Percentiles rank a stretch among this genome's conserved stretches.
These are phyloP conservation scores for Porodaedalea pini DNA, from an alignment of 1,284 basidiomycete genomes.

Conservation along the genomic window DNA sequence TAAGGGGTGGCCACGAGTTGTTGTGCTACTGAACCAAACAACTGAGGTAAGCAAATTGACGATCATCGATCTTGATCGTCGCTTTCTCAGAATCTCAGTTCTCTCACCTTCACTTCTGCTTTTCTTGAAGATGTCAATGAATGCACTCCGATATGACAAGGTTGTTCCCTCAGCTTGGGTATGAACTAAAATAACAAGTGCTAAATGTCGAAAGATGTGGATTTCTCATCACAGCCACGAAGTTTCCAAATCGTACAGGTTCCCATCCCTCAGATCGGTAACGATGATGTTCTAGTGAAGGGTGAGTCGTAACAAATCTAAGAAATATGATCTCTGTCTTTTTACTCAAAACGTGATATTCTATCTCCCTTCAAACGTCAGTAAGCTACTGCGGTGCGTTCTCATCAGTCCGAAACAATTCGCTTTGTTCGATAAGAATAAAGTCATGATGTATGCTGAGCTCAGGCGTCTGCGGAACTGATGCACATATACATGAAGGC, in stretches of 20 bases:
- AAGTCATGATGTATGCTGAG: background rate
- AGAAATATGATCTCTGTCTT: background rate
- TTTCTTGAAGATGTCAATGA: constrained; percentile 6
- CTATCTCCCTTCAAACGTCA: no score
- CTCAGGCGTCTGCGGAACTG: constrained; percentile 51
- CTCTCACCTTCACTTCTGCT: background rate
- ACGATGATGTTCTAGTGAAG: constrained; percentile 54
- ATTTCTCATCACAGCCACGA: constrained; percentile 26
- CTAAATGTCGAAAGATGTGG: no score
- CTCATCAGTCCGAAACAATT: background rate
- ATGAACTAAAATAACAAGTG: background rate
- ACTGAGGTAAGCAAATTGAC: no score
- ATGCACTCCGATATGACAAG: constrained; percentile 14
- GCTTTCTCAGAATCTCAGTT: no score
- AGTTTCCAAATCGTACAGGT: constrained; percentile 35
- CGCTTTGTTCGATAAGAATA: background rate
- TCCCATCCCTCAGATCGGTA: constrained; percentile 44
- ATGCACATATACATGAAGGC: constrained; percentile 57
- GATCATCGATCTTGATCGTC: no score
- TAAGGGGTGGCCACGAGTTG: no score
- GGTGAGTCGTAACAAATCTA: constrained; percentile 29
- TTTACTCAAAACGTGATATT: background rate
- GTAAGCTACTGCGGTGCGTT: constrained; percentile 15
- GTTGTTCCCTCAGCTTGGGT: background rate
- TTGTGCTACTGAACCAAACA: no score